Percentiles rank a stretch among this genome's conserved stretches.
phyloP scores from a whole-genome alignment of 2,329 filamentous ascomycete species.

The Trichoderma oligosporum region DNA sequence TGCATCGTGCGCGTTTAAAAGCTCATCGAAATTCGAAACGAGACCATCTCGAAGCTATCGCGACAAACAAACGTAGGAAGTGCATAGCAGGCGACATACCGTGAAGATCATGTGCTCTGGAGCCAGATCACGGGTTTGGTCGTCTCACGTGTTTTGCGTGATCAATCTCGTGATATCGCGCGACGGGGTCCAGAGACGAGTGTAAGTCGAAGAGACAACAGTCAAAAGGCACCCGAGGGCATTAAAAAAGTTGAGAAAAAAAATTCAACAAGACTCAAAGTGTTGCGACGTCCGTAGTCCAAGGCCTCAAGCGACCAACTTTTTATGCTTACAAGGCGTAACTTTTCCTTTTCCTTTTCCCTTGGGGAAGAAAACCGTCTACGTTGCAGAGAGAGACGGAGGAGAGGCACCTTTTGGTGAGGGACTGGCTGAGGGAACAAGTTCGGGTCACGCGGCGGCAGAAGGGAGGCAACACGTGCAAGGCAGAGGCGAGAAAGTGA shows the following conservation, averaged over 20 bases:
- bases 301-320: conserved; percentile 14
- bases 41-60: conserved; percentile 22
- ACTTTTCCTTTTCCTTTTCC: not conserved
- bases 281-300: conserved; percentile 11
- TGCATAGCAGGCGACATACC: conserved; percentile 35
- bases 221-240: conserved; percentile 17
- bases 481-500: conserved; percentile 27
- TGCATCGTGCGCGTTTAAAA: conserved; percentile 1
- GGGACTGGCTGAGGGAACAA: conserved; percentile 23
- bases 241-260: not conserved
- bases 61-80: conserved; percentile 15
- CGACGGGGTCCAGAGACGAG: conserved; percentile 27
- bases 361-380: not conserved
- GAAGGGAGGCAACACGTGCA: conserved; percentile 40
- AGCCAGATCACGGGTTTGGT: conserved; percentile 43
- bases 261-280: conserved; percentile 9
- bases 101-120: conserved; percentile 44
- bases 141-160: conserved; percentile 45
- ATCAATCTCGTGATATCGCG: conserved; percentile 50
- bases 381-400: conserved; percentile 7
- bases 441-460: conserved; percentile 39
- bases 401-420: conserved; percentile 21
- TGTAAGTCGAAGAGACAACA: conserved; percentile 29
- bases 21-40: conserved; percentile 2
- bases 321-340: conserved; percentile 18